Evolutionary conservation across 2,329 filamentous ascomycete species (phyloP).

Genomic region (Exophiala sp.): DNA sequence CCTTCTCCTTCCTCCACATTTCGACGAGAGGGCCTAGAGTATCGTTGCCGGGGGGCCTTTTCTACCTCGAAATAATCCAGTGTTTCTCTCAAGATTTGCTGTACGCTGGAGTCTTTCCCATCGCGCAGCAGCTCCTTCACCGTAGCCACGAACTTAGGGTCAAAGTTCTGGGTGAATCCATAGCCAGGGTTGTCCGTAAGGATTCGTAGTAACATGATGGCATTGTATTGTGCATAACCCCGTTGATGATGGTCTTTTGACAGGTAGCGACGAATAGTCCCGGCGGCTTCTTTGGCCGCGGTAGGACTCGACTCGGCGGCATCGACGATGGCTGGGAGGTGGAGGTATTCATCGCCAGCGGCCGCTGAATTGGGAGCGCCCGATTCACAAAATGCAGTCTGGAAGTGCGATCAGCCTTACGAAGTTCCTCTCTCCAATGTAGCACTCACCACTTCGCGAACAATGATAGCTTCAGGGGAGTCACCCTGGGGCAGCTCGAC

Average conservation of each 20-base stretch:
- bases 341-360: constrained; percentile 78
- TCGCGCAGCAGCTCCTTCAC: constrained; percentile 68
- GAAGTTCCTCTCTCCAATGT: neutral
- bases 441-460: constrained; percentile 39
- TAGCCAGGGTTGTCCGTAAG: constrained; percentile 83
- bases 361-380: constrained; percentile 50
- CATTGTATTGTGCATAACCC: constrained; percentile 83
- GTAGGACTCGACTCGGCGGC: constrained; percentile 84
- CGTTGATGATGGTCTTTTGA: constrained; percentile 59
- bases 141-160: constrained; percentile 72
- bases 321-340: constrained; percentile 89
- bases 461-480: constrained; percentile 37
- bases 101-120: constrained; percentile 67
- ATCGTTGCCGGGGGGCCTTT: constrained; percentile 64
- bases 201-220: constrained; percentile 91
- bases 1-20: constrained; percentile 90
- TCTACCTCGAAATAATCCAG: constrained; percentile 69
- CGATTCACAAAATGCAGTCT: constrained; percentile 79
- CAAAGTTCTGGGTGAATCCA: constrained; percentile 85
- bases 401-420: constrained; percentile 14
- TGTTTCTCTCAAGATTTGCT: constrained; percentile 81
- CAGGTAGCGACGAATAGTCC: constrained; percentile 75
- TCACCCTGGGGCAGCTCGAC: constrained; percentile 30
- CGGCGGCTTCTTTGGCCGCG: constrained; percentile 75
- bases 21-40: constrained; percentile 63